These are phyloP conservation scores for Haematococcus lacustris DNA, from an alignment of 139 green algal genomes.

Conservation along the genomic window DNA sequence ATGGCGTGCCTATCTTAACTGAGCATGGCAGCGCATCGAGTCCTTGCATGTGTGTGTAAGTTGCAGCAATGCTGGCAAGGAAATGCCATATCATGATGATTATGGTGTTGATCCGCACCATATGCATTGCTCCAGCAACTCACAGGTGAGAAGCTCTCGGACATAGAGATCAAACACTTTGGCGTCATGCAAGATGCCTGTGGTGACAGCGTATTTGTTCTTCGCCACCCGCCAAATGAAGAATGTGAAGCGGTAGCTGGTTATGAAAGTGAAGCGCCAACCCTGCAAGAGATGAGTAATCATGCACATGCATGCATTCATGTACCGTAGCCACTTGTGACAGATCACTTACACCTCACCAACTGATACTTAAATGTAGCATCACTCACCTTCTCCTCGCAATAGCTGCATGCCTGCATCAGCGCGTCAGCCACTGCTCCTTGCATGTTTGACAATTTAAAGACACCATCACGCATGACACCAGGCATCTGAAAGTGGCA, in stretches of 20 bases:
- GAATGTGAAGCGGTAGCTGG: background rate
- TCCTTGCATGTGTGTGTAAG: no score
- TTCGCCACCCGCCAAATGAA: background rate
- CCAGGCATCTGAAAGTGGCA: background rate
- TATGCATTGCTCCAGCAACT: background rate
- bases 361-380: background rate
- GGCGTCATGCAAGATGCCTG: background rate
- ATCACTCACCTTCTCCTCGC: background rate
- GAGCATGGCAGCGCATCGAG: no score
- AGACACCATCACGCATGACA: background rate
- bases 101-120: no score
- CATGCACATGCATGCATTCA: background rate
- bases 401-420: background rate
- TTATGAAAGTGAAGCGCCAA: background rate
- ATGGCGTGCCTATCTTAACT: no score
- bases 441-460: background rate
- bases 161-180: background rate
- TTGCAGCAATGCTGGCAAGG: no score
- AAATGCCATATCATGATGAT: no score
- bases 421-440: background rate
- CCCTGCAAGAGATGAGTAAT: background rate
- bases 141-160: background rate
- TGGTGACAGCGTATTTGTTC: background rate
- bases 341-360: background rate
- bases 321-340: background rate